Conservation (phyloP, 1,284 basidiomycete species). For the Vanrija sp. region DNA sequence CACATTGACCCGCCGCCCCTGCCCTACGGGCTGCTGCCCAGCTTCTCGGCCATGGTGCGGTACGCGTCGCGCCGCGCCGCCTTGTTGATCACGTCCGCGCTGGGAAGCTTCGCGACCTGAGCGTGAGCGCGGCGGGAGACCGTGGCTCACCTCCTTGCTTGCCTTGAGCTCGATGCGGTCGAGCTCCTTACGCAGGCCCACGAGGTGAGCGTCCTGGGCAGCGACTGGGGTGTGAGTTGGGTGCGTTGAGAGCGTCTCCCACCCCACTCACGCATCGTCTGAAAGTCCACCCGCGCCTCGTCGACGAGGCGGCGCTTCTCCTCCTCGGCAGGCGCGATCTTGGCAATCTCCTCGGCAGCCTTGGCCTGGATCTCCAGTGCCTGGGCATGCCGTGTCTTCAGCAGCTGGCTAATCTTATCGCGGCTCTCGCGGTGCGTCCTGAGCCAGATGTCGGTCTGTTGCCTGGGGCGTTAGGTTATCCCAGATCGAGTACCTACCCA, state of each 20-base stretch:
- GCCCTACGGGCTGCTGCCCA: neutral
- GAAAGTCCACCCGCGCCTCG: slow-evolving; percentile 11
- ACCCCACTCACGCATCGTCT: slow-evolving; percentile 10
- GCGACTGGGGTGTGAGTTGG: neutral
- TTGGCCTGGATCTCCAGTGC: neutral
- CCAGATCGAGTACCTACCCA: neutral
- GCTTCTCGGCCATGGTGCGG: neutral
- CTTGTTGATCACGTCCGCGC: neutral
- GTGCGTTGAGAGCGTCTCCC: no score
- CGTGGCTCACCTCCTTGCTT: slow-evolving; percentile 1
- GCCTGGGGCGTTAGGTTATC: neutral
- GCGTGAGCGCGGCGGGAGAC: neutral
- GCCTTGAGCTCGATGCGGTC: no score
- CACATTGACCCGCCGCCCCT: neutral
- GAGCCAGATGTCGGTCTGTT: neutral
- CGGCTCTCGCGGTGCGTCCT: neutral
- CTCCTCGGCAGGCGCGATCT: slow-evolving; percentile 6
- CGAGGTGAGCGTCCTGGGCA: neutral
- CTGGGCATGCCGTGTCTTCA: no score
- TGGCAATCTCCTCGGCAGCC: neutral
- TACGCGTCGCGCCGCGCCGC: neutral
- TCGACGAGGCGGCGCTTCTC: slow-evolving; percentile 3
- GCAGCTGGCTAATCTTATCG: neutral
- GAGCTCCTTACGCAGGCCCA: neutral
- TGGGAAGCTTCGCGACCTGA: neutral